These are phyloP conservation scores for Agaricus sinodeliciosus DNA, from an alignment of 768 basidiomycete genomes.

Conservation along the genomic window DNA sequence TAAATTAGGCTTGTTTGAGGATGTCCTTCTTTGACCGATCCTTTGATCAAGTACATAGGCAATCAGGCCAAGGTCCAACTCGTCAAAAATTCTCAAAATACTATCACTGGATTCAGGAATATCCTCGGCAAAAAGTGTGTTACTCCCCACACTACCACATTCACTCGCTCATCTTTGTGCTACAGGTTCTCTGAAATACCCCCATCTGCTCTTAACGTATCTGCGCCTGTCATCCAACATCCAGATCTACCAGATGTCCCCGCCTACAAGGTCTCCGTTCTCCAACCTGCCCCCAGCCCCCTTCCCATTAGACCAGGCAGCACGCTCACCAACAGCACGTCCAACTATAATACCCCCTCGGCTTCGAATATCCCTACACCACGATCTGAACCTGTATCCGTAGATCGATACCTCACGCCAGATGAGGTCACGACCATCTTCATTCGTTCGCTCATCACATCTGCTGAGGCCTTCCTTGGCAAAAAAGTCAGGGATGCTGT, in stretches of 20 bases:
- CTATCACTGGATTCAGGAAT: conserved; percentile 92
- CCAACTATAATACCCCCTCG: conserved; percentile 52
- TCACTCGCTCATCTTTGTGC: background rate
- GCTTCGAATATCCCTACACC: conserved; percentile 67
- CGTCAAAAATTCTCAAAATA: conserved; percentile 91
- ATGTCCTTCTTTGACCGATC: conserved; percentile 9
- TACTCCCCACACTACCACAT: background rate
- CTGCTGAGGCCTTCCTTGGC: conserved; percentile 88
- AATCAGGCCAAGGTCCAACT: conserved; percentile 92
- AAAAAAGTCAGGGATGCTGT: conserved; percentile 75
- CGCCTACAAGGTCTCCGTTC: conserved; percentile 78
- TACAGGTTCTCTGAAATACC: conserved; percentile 71
- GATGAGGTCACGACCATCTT: conserved; percentile 83
- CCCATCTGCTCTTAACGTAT: conserved; percentile 41
- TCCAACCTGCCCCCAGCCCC: conserved; percentile 72
- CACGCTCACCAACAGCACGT: conserved; percentile 20
- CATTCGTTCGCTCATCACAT: conserved; percentile 75
- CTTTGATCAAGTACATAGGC: conserved; percentile 76
- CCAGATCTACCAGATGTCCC: conserved; percentile 64
- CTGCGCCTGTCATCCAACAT: conserved; percentile 73
- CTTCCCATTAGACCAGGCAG: conserved; percentile 35
- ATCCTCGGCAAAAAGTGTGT: conserved; percentile 85
- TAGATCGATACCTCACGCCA: conserved; percentile 69
- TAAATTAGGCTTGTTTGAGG: conserved; percentile 20
- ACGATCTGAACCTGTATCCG: conserved; percentile 61